phyloP scores from a whole-genome alignment of 495 filamentous ascomycete genomes.

The Thermochaetoides thermophila region DNA sequence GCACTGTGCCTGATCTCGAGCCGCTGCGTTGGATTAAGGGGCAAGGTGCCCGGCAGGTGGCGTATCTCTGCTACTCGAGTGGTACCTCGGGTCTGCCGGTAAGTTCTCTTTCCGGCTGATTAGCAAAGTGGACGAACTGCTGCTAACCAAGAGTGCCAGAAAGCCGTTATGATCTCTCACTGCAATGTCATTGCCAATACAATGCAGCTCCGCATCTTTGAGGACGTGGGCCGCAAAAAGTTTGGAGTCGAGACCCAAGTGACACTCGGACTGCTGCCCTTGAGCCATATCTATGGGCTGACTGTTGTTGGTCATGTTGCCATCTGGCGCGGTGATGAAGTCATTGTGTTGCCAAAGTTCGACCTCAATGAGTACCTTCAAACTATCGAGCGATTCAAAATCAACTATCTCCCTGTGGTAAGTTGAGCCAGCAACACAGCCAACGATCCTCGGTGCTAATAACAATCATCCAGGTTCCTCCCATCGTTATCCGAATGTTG shows the following conservation, averaged over 20 bases:
- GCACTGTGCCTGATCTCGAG: conserved; percentile 45
- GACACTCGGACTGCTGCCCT: conserved; percentile 58
- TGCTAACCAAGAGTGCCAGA: conserved; percentile 39
- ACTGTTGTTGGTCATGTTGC: conserved; percentile 59
- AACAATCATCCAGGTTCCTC: conserved; percentile 47
- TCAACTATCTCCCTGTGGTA: conserved; percentile 53
- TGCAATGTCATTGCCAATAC: conserved; percentile 77
- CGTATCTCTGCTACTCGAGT: conserved; percentile 81
- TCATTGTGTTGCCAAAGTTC: conserved; percentile 75
- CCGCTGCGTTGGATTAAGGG: conserved; percentile 54
- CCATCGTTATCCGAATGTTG: conserved; percentile 70
- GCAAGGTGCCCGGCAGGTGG: conserved; percentile 59
- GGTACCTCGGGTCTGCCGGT: conserved; percentile 79
- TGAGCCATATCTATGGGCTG: conserved; percentile 77
- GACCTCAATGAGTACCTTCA: conserved; percentile 51
- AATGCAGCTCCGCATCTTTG: conserved; percentile 45
- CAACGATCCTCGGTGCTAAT: background rate
- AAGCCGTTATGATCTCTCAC: conserved; percentile 92
- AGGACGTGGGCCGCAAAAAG: conserved; percentile 28
- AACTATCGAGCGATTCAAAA: conserved; percentile 59
- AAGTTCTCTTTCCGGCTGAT: conserved; percentile 16
- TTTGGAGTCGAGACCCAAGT: conserved; percentile 40
- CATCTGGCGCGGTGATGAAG: conserved; percentile 60
- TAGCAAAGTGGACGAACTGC: background rate
- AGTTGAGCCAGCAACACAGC: background rate